Percentiles rank a stretch among this genome's conserved stretches.
Evolutionary conservation across 2,329 filamentous ascomycete genomes (phyloP).

Genomic region (Septoria petroselini): DNA sequence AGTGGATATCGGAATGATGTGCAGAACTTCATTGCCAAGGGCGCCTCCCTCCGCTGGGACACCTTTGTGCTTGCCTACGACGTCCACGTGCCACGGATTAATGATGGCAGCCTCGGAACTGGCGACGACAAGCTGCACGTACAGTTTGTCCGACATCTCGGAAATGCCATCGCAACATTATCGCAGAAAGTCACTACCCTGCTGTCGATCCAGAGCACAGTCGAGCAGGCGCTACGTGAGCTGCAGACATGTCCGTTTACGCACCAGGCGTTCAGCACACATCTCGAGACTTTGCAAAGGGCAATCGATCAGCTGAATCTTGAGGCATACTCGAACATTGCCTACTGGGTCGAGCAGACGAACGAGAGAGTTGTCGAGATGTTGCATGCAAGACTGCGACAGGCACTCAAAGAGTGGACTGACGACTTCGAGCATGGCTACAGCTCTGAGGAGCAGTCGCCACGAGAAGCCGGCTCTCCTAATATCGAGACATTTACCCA

Average conservation of each 20-base stretch:
- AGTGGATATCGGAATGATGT: conserved; percentile 91
- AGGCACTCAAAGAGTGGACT: conserved; percentile 84
- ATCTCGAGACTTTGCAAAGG: conserved; percentile 81
- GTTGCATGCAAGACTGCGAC: conserved; percentile 75
- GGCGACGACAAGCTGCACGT: conserved; percentile 60
- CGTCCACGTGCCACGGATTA: conserved; percentile 68
- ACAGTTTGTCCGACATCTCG: conserved; percentile 93
- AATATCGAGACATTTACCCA: conserved; percentile 72
- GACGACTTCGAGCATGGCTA: conserved; percentile 66
- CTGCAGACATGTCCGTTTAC: conserved; percentile 83
- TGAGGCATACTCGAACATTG: conserved; percentile 91
- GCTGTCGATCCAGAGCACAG: conserved; percentile 71
- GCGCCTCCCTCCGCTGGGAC: conserved; percentile 90
- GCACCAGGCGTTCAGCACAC: conserved; percentile 70
- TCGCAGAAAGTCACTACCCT: conserved; percentile 83
- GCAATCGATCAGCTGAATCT: conserved; percentile 95
- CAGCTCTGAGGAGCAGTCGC: conserved; percentile 28
- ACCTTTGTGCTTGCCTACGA: conserved; percentile 98
- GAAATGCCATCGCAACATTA: conserved; percentile 77
- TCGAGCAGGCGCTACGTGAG: conserved; percentile 78
- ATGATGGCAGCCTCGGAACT: conserved; percentile 30
- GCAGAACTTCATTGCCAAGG: conserved; percentile 77
- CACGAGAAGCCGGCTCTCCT: conserved; percentile 54
- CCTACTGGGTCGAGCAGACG: conserved; percentile 82
- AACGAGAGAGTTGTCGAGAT: conserved; percentile 81